phyloP scores from a whole-genome alignment of 2,329 filamentous ascomycete species.

The Madurella mycetomatis region DNA sequence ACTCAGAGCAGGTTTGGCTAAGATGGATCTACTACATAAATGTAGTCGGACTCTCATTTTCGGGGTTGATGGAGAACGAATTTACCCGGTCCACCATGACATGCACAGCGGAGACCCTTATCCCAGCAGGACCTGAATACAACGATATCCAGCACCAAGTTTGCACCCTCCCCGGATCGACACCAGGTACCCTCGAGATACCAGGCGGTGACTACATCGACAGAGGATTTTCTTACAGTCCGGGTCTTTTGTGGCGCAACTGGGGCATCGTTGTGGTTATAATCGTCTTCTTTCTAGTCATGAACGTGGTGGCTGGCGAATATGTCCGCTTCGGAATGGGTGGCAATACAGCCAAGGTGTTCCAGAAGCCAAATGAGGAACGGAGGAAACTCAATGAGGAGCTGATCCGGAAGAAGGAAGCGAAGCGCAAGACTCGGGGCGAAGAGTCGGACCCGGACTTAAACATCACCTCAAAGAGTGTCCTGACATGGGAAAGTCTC shows the following conservation, averaged over 20 bases:
- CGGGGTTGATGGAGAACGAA: constrained; percentile 81
- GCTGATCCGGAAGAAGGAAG: constrained; percentile 55
- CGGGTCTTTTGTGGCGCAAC: constrained; percentile 72
- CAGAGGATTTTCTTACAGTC: constrained; percentile 62
- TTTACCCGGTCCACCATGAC: constrained; percentile 65
- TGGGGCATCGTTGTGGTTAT: constrained; percentile 75
- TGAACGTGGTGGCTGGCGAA: constrained; percentile 77
- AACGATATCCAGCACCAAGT: constrained; percentile 69
- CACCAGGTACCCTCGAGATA: constrained; percentile 58
- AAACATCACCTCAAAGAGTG: constrained; percentile 55
- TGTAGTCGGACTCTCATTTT: constrained; percentile 68
- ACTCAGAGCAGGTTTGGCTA: constrained; percentile 65
- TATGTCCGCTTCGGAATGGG: constrained; percentile 72
- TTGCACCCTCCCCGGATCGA: constrained; percentile 73
- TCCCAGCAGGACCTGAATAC: constrained; percentile 69
- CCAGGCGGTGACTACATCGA: constrained; percentile 66
- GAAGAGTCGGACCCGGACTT: constrained; percentile 47
- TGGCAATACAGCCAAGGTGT: constrained; percentile 76
- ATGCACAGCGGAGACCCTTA: constrained; percentile 62
- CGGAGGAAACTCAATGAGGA: constrained; percentile 61
- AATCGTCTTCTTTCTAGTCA: constrained; percentile 67
- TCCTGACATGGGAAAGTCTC: constrained; percentile 84
- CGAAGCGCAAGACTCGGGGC: constrained; percentile 44
- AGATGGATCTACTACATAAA: constrained; percentile 81
- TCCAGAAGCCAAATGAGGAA: constrained; percentile 65